phyloP scores from a whole-genome alignment of 768 basidiomycete species.

The Artomyces pyxidatus region DNA sequence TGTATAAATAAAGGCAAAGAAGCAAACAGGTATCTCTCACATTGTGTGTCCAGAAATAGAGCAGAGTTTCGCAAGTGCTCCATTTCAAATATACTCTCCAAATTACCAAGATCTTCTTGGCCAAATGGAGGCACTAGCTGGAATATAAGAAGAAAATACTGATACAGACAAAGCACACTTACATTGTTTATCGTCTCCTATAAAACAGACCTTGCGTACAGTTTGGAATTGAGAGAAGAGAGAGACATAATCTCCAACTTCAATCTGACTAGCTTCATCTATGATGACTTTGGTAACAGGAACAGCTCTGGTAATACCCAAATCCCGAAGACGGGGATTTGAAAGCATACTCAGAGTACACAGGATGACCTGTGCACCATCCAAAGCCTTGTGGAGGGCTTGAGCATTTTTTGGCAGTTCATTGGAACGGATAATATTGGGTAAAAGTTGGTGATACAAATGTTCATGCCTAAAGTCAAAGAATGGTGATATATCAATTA shows the following conservation, averaged over 20 bases:
- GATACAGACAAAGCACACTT: constrained; percentile 10
- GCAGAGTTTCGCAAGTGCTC: constrained; percentile 41
- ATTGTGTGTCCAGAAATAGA: constrained; percentile 65
- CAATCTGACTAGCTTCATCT: constrained; percentile 29
- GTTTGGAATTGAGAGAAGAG: constrained; percentile 21
- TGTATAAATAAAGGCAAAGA: not conserved
- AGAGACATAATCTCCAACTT: constrained; percentile 23
- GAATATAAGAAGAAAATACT: not conserved
- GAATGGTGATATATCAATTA: constrained; percentile 2
- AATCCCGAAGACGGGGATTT: constrained; percentile 13
- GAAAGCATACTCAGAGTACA: constrained; percentile 78
- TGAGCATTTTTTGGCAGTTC: constrained; percentile 20
- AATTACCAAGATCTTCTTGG: constrained; percentile 52
- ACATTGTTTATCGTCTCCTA: constrained; percentile 37
- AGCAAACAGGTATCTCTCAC: too few relatives aligned
- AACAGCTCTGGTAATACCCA: constrained; percentile 19
- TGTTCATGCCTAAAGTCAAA: constrained; percentile 72
- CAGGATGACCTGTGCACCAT: constrained; percentile 49
- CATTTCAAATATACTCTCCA: constrained; percentile 78
- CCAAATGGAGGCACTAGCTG: constrained; percentile 71
- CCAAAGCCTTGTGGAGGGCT: constrained; percentile 25
- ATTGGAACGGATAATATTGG: constrained; percentile 45
- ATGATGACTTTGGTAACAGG: constrained; percentile 25
- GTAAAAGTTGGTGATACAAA: constrained; percentile 43
- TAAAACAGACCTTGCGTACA: constrained; percentile 30